Evolutionary conservation across 2,329 filamentous ascomycete genomes (phyloP).

Genomic region (Aspergillus costaricaensis): DNA sequence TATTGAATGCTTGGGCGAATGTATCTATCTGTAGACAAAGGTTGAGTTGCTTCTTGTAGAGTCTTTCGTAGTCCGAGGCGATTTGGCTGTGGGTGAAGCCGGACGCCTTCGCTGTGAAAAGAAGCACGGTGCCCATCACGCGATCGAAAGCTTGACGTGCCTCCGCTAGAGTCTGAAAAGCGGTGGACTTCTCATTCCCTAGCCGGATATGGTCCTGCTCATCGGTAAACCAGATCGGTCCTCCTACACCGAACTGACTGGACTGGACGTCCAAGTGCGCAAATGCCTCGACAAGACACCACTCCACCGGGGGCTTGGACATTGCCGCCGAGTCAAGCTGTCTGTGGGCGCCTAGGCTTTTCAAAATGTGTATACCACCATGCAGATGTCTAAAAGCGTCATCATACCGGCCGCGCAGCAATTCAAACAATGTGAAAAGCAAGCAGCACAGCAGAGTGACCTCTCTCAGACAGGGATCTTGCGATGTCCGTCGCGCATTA

Average conservation of each 20-base stretch:
- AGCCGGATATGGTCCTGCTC: not conserved
- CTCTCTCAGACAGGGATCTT: slow-evolving; percentile 12
- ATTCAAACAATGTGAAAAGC: slow-evolving; percentile 11
- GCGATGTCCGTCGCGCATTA: slow-evolving; percentile 2
- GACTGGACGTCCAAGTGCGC: slow-evolving; percentile 10
- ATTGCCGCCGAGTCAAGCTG: not conserved
- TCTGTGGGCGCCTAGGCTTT: not conserved
- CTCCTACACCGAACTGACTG: not conserved
- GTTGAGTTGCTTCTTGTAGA: not conserved
- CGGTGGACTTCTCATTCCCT: not conserved
- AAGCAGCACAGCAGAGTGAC: slow-evolving; percentile 14
- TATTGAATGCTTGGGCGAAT: not conserved
- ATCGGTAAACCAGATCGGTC: not conserved
- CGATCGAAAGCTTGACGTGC: slow-evolving; percentile 1
- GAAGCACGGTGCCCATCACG: not conserved
- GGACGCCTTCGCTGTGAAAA: not conserved
- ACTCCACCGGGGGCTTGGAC: not conserved
- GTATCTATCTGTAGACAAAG: not conserved
- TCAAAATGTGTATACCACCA: slow-evolving; percentile 8
- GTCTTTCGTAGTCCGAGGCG: not conserved
- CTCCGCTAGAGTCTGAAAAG: not conserved
- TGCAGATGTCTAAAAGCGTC: slow-evolving; percentile 11
- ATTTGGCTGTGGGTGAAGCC: not conserved
- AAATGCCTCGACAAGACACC: slow-evolving; percentile 7
- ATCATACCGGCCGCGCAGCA: slow-evolving; percentile 12